Evolutionary conservation across 2,329 filamentous ascomycete genomes (phyloP).

Genomic region (Fusarium xylarioides): DNA sequence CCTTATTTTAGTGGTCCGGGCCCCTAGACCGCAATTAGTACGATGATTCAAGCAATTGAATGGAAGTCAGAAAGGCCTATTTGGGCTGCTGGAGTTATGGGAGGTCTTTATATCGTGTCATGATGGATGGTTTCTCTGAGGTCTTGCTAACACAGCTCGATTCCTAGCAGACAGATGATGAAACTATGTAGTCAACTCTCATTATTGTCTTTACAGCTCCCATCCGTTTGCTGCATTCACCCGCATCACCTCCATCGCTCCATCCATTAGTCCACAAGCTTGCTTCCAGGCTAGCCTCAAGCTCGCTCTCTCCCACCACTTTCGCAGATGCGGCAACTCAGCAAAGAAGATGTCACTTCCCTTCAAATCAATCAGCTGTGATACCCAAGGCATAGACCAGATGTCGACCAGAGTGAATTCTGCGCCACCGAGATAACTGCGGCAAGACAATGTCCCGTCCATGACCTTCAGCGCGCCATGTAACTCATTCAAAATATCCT

Average conservation of each 20-base stretch:
- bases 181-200: background rate
- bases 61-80: too few species aligned
- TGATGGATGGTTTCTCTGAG: background rate
- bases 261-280: background rate
- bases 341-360: fast-evolving
- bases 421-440: background rate
- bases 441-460: background rate
- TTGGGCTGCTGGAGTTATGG: too few species aligned
- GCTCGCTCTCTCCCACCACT: background rate
- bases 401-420: fast-evolving
- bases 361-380: background rate
- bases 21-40: too few species aligned
- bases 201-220: fast-evolving
- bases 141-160: background rate
- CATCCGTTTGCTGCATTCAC: background rate
- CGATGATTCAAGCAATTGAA: too few species aligned
- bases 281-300: background rate
- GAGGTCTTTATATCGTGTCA: too few species aligned
- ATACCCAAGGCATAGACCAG: background rate
- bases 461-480: fast-evolving
- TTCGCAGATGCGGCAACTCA: background rate
- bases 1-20: too few species aligned
- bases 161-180: background rate
- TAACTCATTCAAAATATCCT: background rate
- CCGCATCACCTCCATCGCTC: background rate